Base-by-base conservation (phyloP, 768 basidiomycete species). In the Termitomyces sp. region DNA sequence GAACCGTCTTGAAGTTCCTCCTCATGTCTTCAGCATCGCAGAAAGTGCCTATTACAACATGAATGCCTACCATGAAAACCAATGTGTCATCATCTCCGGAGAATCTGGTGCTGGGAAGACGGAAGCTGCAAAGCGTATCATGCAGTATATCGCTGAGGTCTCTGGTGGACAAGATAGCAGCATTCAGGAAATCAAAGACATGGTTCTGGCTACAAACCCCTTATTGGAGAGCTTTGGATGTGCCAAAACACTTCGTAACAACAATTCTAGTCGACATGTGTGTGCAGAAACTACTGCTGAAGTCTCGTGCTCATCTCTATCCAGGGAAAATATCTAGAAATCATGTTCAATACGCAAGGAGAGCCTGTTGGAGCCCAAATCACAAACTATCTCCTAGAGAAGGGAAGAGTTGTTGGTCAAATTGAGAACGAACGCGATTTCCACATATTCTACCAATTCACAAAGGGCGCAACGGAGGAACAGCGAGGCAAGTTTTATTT, bases 71-170 rank as follows among this genome's bases (percentile, higher is more conserved):
- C 91, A 95, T 73, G 96, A 99, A 75, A 99, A 98, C 68, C 97
- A 99, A 76, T 98, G 96, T 71, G 96, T 99, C 55, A 99, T 99
- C 75, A 98, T 99, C 67, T 95, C 95, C 36, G 97, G 97, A 55
- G 97, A 99, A 77, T 98, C 95, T 16, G 97, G 97, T 51, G 97
- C 97, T 4, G 97, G 97, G 51, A 99, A 99, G 80, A 99, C 97
- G 3, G 97, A 98, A 73, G 97, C 97, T 3, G 97, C 97, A 22
- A 98, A 98, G 72, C 86, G 95, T 49, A 98, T 99, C 73, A 99
- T 99, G 97, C 95, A 98, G 71, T 99, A 99, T 69, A 96, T 99
- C 65, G 97, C 97, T 16, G 97, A 93, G 10, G 97, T 98, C 0
- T 94, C 93, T 16, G 92, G 93, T 47, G 90, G 84, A 24, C 85